These are phyloP conservation scores for Pelargonium nanum DNA, from an alignment of 345 rosid genomes.

Conservation along the genomic window DNA sequence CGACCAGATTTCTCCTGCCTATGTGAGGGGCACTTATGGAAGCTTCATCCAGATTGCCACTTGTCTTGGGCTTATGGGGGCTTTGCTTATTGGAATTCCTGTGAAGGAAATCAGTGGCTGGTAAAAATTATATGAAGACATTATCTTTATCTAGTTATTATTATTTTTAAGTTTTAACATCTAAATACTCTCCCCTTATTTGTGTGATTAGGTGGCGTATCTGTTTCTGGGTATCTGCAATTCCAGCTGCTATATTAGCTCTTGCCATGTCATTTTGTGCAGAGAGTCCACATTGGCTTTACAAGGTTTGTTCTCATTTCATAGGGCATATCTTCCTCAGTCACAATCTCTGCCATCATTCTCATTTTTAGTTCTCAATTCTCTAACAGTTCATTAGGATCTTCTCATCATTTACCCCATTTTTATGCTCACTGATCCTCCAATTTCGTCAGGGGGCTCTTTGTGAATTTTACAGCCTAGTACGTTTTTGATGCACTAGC, in stretches of 20 bases:
- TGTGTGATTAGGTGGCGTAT: constrained; percentile 72
- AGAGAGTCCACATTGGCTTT: constrained; percentile 87
- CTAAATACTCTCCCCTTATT: constrained; percentile 1
- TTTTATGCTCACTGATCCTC: no score
- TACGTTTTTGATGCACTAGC: no score
- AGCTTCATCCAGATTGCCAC: constrained; percentile 91
- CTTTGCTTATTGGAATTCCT: constrained; percentile 80
- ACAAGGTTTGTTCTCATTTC: constrained; percentile 46
- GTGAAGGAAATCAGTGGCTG: constrained; percentile 69
- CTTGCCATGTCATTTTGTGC: constrained; percentile 71
- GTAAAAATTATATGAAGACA: constrained; percentile 25
- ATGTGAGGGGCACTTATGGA: constrained; percentile 95
- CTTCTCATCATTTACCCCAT: no score
- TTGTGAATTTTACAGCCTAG: no score
- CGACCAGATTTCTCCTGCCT: constrained; percentile 80
- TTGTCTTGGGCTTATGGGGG: constrained; percentile 82
- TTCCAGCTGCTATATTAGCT: constrained; percentile 81
- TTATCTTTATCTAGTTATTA: background rate
- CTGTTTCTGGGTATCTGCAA: constrained; percentile 73
- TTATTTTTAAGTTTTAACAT: constrained; percentile 1
- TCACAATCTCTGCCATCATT: background rate
- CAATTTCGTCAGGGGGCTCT: no score
- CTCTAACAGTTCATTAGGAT: no score
- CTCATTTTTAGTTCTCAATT: background rate
- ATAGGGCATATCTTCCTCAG: background rate